Conservation (phyloP, 495 filamentous ascomycete genomes). For the Barbatosphaeria neglecta region DNA sequence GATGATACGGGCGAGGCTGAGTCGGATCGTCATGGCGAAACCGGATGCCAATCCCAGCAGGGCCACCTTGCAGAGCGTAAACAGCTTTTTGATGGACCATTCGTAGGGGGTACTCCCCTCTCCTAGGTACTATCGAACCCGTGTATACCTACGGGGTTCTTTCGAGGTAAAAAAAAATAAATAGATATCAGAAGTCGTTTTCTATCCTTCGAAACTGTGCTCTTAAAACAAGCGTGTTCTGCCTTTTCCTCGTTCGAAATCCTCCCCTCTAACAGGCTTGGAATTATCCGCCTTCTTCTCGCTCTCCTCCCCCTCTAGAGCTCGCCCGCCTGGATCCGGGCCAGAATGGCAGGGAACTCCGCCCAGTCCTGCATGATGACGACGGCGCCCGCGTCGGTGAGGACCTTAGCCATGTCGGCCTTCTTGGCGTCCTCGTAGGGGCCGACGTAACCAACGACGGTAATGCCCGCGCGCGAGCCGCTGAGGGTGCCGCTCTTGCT, state of each 20-base stretch:
- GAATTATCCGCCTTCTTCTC: no score
- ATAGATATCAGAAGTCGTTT: no score
- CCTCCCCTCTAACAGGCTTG: no score
- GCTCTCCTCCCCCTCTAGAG: conserved; percentile 8
- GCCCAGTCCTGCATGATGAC: conserved; percentile 80
- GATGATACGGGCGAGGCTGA: conserved; percentile 63
- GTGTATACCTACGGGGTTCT: no score
- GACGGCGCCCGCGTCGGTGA: conserved; percentile 58
- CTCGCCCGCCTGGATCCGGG: conserved; percentile 45
- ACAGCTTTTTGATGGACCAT: conserved; percentile 68
- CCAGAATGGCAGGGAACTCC: conserved; percentile 62
- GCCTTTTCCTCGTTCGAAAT: background rate
- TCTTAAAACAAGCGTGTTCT: no score
- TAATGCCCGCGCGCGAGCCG: conserved; percentile 71
- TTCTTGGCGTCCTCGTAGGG: conserved; percentile 62
- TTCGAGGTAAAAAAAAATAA: no score
- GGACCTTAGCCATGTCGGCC: conserved; percentile 56
- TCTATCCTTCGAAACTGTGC: no score
- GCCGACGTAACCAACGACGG: conserved; percentile 77
- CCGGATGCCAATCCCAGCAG: conserved; percentile 70
- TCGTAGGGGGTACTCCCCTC: conserved; percentile 12
- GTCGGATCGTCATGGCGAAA: conserved; percentile 62
- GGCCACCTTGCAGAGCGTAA: conserved; percentile 73
- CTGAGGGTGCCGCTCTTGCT: conserved; percentile 77
- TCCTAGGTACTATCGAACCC: background rate